Evolutionary conservation across 768 basidiomycete species (phyloP).

Genomic region (Dentipellis fragilis): DNA sequence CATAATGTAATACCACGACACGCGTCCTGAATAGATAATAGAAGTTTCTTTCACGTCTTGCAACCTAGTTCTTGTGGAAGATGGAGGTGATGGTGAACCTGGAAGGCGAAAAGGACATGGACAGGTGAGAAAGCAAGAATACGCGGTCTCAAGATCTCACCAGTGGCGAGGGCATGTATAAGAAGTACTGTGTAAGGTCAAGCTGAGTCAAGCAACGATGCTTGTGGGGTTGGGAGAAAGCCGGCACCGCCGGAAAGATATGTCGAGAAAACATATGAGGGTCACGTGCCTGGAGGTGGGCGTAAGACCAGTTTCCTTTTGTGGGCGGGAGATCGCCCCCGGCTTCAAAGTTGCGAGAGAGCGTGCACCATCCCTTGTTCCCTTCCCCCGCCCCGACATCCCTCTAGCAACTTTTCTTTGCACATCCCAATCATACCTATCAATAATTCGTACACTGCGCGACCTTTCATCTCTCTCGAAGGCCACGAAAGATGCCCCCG

Average conservation of each 20-base stretch:
- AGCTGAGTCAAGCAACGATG: no score
- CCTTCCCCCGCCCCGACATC: not conserved
- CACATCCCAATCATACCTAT: not conserved
- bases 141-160: no score
- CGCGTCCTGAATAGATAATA: not conserved
- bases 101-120: no score
- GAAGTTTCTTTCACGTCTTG: not conserved
- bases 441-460: not conserved
- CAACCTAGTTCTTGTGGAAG: no score
- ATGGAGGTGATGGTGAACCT: no score
- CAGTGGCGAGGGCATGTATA: no score
- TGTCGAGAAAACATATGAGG: not conserved
- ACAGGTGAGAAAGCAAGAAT: no score
- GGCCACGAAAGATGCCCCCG: slow-evolving; percentile 40
- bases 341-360: not conserved
- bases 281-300: not conserved
- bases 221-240: no score
- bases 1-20: not conserved
- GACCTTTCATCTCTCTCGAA: not conserved
- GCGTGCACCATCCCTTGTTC: not conserved
- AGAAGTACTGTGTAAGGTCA: no score
- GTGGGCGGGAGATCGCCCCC: not conserved
- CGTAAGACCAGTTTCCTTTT: not conserved
- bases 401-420: not conserved
- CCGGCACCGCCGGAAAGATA: no score